Conservation (phyloP, 169 alveolate species). For the Cyclospora cayetanensis region DNA sequence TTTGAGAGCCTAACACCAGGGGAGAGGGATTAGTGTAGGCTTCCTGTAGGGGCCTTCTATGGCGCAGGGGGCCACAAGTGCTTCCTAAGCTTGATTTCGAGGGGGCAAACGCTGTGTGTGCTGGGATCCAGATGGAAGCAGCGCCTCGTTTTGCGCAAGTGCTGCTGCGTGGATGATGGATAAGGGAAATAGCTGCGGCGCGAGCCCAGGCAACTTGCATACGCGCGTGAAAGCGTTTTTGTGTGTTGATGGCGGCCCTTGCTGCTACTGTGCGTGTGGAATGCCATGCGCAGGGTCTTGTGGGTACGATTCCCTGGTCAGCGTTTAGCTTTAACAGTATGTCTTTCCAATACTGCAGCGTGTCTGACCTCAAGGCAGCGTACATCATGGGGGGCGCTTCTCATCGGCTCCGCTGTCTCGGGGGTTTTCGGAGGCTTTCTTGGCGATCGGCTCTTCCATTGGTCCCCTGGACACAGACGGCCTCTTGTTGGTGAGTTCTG, state of each 20-base stretch:
- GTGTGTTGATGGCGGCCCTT: neutral
- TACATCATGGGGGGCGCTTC: slow-evolving; percentile 84
- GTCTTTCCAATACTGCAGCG: slow-evolving; percentile 90
- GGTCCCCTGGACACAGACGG: slow-evolving; percentile 86
- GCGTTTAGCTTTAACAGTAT: slow-evolving; percentile 89
- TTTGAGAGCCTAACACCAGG: too few relatives aligned
- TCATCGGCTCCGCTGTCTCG: slow-evolving; percentile 89
- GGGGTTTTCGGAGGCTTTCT: slow-evolving; percentile 91
- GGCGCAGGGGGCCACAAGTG: too few relatives aligned
- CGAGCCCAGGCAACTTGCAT: too few relatives aligned
- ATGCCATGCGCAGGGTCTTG: slow-evolving; percentile 80
- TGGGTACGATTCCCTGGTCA: slow-evolving; percentile 92
- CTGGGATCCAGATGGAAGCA: too few relatives aligned
- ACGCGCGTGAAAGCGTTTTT: too few relatives aligned
- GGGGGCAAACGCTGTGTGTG: too few relatives aligned
- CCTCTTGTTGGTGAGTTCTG: slow-evolving; percentile 84
- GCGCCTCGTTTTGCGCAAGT: too few relatives aligned
- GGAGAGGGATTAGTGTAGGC: too few relatives aligned
- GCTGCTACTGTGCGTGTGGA: neutral
- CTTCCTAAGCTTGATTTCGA: too few relatives aligned
- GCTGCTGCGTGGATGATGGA: too few relatives aligned
- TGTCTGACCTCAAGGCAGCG: slow-evolving; percentile 88
- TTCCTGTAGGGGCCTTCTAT: too few relatives aligned
- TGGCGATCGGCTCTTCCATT: slow-evolving; percentile 85
- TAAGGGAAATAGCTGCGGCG: too few relatives aligned